A percentile compares a stretch with the other conserved stretches of the same genome.
Conservation (phyloP, 306 rosid genomes). For the Cicer cuneatum region DNA sequence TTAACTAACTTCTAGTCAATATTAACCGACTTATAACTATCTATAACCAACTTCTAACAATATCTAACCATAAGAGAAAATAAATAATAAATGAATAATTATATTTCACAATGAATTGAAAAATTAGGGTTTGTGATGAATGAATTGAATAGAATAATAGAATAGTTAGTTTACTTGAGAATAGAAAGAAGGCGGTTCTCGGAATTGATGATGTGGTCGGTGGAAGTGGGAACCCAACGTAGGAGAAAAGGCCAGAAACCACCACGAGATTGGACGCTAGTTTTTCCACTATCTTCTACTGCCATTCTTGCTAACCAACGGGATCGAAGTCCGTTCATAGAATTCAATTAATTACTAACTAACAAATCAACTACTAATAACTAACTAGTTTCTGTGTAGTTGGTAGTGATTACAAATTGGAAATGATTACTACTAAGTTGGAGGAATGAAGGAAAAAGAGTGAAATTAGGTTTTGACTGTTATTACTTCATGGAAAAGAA, state of each 20-base stretch:
- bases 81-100: neutral
- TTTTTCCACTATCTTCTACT: slow-evolving; percentile 64
- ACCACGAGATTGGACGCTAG: slow-evolving; percentile 51
- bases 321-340: slow-evolving; percentile 60
- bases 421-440: neutral
- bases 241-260: slow-evolving; percentile 81
- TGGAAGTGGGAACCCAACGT: slow-evolving; percentile 94
- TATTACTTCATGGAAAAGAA: neutral
- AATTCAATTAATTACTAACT: neutral
- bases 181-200: slow-evolving; percentile 95
- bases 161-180: slow-evolving; percentile 59
- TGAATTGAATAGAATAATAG: neutral
- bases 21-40: too few relatives aligned
- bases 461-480: neutral
- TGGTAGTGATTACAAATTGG: neutral
- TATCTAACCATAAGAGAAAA: neutral
- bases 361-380: neutral
- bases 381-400: neutral
- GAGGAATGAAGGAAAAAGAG: neutral
- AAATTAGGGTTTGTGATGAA: slow-evolving; percentile 38
- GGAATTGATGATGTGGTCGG: slow-evolving; percentile 77
- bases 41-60: too few relatives aligned
- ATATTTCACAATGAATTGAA: neutral
- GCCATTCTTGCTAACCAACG: slow-evolving; percentile 67
- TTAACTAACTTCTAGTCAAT: too few relatives aligned